Evolutionary conservation across 2,329 filamentous ascomycete species (phyloP).

Genomic region (Atkinsonella texensis): DNA sequence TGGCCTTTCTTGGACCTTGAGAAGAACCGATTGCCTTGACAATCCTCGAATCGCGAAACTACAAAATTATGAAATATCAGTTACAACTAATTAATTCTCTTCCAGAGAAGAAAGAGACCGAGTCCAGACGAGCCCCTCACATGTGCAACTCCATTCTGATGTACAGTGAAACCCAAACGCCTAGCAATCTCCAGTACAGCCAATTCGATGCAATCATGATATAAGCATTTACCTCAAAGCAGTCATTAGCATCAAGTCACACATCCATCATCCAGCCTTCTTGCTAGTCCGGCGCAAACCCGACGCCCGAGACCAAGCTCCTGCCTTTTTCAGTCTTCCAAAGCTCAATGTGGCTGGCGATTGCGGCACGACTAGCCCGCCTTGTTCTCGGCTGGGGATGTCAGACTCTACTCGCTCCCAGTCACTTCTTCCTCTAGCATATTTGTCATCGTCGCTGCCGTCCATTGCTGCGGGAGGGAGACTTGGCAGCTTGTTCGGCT

Average conservation of each 20-base stretch:
- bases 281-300: slow-evolving; percentile 24
- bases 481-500: slow-evolving; percentile 10
- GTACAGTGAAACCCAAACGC: background rate
- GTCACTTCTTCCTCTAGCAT: slow-evolving; percentile 10
- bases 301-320: slow-evolving; percentile 33
- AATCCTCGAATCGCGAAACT: too few species aligned
- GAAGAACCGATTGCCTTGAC: too few species aligned
- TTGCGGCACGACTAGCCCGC: slow-evolving; percentile 9
- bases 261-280: slow-evolving; percentile 7
- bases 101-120: too few species aligned
- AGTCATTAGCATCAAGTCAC: background rate
- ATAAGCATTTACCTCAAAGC: background rate
- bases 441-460: slow-evolving; percentile 17
- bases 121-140: too few species aligned
- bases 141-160: background rate
- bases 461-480: slow-evolving; percentile 19
- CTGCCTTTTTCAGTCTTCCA: slow-evolving; percentile 37
- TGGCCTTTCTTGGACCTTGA: too few species aligned
- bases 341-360: slow-evolving; percentile 34
- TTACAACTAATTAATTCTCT: too few species aligned
- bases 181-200: background rate
- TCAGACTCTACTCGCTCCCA: slow-evolving; percentile 18
- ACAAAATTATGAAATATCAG: too few species aligned
- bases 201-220: background rate
- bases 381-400: slow-evolving; percentile 12